A percentile compares a stretch with the other conserved stretches of the same genome.
Evolutionary conservation across 2,329 filamentous ascomycete genomes (phyloP).

Genomic region (Ceratocystiopsis minuta): DNA sequence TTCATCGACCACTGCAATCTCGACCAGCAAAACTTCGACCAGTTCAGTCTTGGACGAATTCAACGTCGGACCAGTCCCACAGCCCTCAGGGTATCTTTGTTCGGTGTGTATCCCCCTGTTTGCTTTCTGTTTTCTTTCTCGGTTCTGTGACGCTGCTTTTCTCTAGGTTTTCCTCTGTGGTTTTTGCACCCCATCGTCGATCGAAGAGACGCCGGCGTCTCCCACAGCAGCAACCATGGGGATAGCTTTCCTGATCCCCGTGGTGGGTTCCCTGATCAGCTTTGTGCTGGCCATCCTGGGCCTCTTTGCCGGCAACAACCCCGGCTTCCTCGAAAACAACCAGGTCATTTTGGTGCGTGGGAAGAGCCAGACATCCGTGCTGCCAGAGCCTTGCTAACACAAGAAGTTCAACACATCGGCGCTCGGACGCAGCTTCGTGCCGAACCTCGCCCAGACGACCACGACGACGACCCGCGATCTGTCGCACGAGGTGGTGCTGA

Average conservation of each 20-base stretch:
- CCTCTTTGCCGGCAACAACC: conserved; percentile 20
- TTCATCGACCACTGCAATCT: no score
- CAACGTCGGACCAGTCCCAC: background rate
- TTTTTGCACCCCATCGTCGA: background rate
- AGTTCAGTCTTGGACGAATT: no score
- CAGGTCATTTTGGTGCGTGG: conserved; percentile 20
- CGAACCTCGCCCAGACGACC: conserved; percentile 11
- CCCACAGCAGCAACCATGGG: background rate
- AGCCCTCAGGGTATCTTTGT: background rate
- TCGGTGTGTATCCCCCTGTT: background rate
- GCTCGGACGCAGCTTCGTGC: conserved; percentile 21
- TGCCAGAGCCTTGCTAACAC: background rate
- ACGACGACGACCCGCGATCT: conserved; percentile 7
- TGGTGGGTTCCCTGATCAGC: conserved; percentile 17
- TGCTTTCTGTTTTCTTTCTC: background rate
- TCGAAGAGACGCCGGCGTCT: background rate
- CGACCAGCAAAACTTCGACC: no score
- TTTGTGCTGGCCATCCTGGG: conserved; percentile 20
- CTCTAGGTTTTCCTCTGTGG: background rate
- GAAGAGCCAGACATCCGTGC: background rate
- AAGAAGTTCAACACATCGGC: conserved; percentile 23
- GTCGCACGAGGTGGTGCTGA: conserved; percentile 7
- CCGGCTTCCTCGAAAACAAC: conserved; percentile 20
- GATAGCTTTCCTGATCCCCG: conserved; percentile 10
- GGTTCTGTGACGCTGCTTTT: background rate